phyloP scores from a whole-genome alignment of 352 stramenopile species.

The Phytophthora kernoviae region DNA sequence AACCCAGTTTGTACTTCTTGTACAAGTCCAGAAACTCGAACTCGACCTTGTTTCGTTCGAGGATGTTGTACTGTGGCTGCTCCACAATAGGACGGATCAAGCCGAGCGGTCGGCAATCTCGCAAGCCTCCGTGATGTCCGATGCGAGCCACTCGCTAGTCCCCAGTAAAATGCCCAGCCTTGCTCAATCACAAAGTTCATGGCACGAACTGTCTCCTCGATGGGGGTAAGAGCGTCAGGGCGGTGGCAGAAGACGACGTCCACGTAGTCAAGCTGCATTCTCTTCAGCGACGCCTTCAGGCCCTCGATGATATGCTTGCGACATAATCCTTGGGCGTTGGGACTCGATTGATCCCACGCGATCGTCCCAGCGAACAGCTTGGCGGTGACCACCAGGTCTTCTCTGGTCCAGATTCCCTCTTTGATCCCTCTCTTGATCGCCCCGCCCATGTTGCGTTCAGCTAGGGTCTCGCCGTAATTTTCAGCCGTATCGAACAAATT shows the following conservation, averaged over 20 bases:
- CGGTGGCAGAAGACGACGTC: conserved; percentile 65
- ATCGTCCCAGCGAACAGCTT: conserved; percentile 52
- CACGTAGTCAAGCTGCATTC: conserved; percentile 46
- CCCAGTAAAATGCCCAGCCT: conserved; percentile 62
- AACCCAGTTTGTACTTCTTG: conserved; percentile 47
- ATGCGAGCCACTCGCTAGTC: conserved; percentile 61
- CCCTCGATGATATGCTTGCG: conserved; percentile 50
- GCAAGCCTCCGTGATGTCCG: conserved; percentile 27
- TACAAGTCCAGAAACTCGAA: conserved; percentile 52
- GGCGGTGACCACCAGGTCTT: conserved; percentile 55
- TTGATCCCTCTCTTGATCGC: conserved; percentile 48
- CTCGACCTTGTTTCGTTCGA: conserved; percentile 49
- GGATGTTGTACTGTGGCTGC: conserved; percentile 70
- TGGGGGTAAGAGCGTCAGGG: conserved; percentile 49
- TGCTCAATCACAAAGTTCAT: conserved; percentile 64
- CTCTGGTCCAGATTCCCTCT: conserved; percentile 39
- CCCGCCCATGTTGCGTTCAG: conserved; percentile 32
- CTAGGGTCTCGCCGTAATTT: conserved; percentile 19
- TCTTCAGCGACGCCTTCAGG: conserved; percentile 43
- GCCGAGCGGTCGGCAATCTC: conserved; percentile 39
- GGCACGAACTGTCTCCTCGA: conserved; percentile 60
- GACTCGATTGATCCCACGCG: conserved; percentile 14
- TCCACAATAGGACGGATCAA: conserved; percentile 47
- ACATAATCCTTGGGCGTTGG: conserved; percentile 28
- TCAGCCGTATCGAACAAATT: conserved; percentile 56